phyloP scores from a whole-genome alignment of 306 rosid species.

The Gillenia trifoliata region DNA sequence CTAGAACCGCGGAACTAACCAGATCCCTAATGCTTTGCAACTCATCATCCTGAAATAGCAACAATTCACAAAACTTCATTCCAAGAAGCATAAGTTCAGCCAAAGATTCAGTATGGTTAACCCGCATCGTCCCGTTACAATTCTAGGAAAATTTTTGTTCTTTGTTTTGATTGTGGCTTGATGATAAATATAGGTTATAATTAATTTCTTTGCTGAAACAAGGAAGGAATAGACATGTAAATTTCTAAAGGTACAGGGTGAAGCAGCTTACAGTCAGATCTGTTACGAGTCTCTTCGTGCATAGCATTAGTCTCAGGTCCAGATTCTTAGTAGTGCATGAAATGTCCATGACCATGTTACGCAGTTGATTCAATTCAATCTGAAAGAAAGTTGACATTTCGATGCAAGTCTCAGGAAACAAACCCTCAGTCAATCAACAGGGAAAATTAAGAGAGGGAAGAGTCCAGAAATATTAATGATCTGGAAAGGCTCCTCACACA shows the following conservation, averaged over 20 bases:
- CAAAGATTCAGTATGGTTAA: neutral
- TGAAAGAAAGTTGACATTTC: conserved; percentile 2
- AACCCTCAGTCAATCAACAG: neutral
- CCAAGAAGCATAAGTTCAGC: neutral
- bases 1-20: conserved; percentile 40
- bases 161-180: neutral
- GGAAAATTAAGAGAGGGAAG: neutral
- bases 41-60: conserved; percentile 46
- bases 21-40: conserved; percentile 35
- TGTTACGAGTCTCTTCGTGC: conserved; percentile 24
- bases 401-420: neutral
- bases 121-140: neutral
- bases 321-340: conserved; percentile 37
- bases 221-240: neutral
- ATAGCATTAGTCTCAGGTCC: conserved; percentile 50
- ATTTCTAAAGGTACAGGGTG: neutral
- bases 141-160: neutral
- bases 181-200: neutral
- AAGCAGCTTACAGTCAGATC: conserved; percentile 30
- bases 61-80: neutral
- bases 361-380: conserved; percentile 35
- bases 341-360: conserved; percentile 40
- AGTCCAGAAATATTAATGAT: neutral
- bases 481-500: neutral
- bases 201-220: neutral